Percentiles rank a stretch among this genome's conserved stretches.
phyloP scores from a whole-genome alignment of 106 monocot genomes.

The Narthecium ossifragum region DNA sequence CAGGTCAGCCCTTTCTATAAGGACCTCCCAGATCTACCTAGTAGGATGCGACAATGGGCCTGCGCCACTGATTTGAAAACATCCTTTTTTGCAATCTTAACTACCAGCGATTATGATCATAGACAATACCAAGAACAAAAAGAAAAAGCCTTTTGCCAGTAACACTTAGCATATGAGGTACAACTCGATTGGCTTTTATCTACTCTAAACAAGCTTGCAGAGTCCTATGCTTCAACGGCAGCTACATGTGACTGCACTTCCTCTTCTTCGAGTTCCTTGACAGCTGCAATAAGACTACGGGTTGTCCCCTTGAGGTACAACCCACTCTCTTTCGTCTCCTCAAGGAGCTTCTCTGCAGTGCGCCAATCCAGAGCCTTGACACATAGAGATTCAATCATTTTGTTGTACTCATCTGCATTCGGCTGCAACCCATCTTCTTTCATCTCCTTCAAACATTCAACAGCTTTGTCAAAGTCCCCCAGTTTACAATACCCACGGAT shows the following conservation, averaged over 20 bases:
- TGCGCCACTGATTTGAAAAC: too few relatives aligned
- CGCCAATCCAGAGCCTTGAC: slow-evolving; percentile 84
- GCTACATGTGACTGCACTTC: slow-evolving; percentile 14
- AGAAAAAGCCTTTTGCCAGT: too few relatives aligned
- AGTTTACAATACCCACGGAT: slow-evolving; percentile 85
- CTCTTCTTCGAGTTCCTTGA: slow-evolving; percentile 77
- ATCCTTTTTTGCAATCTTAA: too few relatives aligned
- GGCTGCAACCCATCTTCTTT: slow-evolving; percentile 64
- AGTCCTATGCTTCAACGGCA: slow-evolving; percentile 19
- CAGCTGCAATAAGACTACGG: slow-evolving; percentile 58
- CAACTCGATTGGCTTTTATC: too few relatives aligned
- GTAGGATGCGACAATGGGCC: too few relatives aligned
- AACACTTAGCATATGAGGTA: too few relatives aligned
- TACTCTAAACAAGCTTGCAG: not conserved
- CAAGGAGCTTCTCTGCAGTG: slow-evolving; percentile 65
- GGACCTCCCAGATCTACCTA: too few relatives aligned
- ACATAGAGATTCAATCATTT: slow-evolving; percentile 70
- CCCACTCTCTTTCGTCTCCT: slow-evolving; percentile 73
- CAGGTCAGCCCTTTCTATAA: too few relatives aligned
- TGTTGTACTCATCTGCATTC: slow-evolving; percentile 73
- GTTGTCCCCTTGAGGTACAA: slow-evolving; percentile 46
- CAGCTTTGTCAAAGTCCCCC: slow-evolving; percentile 68
- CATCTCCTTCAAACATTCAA: slow-evolving; percentile 76
- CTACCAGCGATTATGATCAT: too few relatives aligned
- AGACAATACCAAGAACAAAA: too few relatives aligned